Percentiles rank a stretch among this genome's conserved stretches.
Evolutionary conservation across 2,329 filamentous ascomycete species (phyloP).

Genomic region (Venturia aucupariae): DNA sequence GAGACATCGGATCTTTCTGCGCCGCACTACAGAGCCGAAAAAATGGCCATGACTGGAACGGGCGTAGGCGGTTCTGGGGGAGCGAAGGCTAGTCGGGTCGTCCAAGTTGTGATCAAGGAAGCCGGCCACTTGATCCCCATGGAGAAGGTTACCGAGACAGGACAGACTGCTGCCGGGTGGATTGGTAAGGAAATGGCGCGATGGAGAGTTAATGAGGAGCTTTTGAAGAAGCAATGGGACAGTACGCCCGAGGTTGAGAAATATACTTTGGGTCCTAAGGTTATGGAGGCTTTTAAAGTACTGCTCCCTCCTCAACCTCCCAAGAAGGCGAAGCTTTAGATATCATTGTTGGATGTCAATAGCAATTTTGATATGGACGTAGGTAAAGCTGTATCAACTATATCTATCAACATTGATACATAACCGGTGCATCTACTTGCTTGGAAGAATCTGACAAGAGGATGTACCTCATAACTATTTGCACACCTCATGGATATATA

Average conservation of each 20-base stretch:
- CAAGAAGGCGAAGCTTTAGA: not conserved
- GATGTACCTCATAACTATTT: too few species aligned
- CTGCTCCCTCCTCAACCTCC: not conserved
- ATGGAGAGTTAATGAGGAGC: slow-evolving; percentile 25
- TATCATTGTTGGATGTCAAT: not conserved
- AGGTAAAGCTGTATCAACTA: too few species aligned
- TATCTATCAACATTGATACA: too few species aligned
- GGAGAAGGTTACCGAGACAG: slow-evolving; percentile 62
- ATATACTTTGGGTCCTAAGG: slow-evolving; percentile 18
- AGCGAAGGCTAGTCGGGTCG: slow-evolving; percentile 54
- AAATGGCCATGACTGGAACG: slow-evolving; percentile 54
- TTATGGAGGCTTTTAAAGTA: not conserved
- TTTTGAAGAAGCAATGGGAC: slow-evolving; percentile 21
- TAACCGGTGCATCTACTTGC: not conserved
- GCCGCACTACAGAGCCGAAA: slow-evolving; percentile 43
- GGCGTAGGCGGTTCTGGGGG: slow-evolving; percentile 62
- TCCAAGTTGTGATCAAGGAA: slow-evolving; percentile 52
- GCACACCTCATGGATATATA: too few species aligned
- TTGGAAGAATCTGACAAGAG: too few species aligned
- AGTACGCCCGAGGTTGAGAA: slow-evolving; percentile 22
- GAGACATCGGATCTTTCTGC: slow-evolving; percentile 47
- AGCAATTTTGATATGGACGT: too few species aligned
- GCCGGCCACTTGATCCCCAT: slow-evolving; percentile 77
- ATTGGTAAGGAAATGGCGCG: slow-evolving; percentile 28
- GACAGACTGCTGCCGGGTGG: slow-evolving; percentile 39